Evolutionary conservation across 106 monocot species (phyloP).

Genomic region (Allium sativum): DNA sequence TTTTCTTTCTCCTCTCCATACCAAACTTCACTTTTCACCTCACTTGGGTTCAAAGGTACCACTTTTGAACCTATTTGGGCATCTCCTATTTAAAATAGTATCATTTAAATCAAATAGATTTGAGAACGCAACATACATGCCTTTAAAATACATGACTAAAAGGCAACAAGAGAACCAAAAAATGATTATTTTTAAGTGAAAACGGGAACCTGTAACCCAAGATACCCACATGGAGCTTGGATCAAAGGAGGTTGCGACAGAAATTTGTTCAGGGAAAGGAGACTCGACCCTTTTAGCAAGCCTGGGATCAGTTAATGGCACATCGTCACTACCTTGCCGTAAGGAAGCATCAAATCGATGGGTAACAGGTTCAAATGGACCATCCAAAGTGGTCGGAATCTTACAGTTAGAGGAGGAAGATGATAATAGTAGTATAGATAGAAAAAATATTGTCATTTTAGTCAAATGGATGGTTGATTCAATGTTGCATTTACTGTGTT

Average conservation of each 20-base stretch:
- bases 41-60: conserved; percentile 47
- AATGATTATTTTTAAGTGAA: no score
- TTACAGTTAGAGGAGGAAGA: neutral
- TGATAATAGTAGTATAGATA: no score
- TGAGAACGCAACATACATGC: no score
- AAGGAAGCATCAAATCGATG: conserved; percentile 49
- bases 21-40: conserved; percentile 36
- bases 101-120: no score
- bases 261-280: conserved; percentile 71
- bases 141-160: no score
- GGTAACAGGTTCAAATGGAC: conserved; percentile 62
- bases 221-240: conserved; percentile 75
- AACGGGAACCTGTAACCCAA: conserved; percentile 66
- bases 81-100: conserved; percentile 29
- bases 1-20: conserved; percentile 26
- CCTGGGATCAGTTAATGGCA: conserved; percentile 49
- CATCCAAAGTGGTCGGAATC: conserved; percentile 76
- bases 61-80: conserved; percentile 60
- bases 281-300: conserved; percentile 33
- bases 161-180: no score
- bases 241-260: conserved; percentile 58
- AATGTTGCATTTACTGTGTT: no score
- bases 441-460: no score
- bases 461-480: no score
- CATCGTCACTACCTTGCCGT: conserved; percentile 62